Conservation (phyloP, 441 rosid species). For the Adansonia rubrostipa region DNA sequence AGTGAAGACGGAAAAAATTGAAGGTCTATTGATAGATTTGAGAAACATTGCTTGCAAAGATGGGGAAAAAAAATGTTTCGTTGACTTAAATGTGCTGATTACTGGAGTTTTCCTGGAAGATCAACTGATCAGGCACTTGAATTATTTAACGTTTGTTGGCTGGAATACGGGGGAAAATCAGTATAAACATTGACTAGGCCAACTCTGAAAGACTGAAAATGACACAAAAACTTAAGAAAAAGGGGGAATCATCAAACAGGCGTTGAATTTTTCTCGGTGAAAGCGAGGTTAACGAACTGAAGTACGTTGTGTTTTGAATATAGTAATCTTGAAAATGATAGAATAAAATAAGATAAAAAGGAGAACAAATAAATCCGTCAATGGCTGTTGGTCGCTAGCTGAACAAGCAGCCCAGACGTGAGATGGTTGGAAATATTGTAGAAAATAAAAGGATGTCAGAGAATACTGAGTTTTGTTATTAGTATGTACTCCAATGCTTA, state of each 20-base stretch:
- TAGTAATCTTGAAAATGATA: slow-evolving; percentile 6
- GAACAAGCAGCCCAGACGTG: not conserved
- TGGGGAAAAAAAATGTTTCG: not conserved
- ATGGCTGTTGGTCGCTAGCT: not conserved
- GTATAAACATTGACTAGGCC: not conserved
- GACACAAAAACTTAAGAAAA: not conserved
- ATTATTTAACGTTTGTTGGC: not conserved
- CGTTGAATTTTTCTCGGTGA: slow-evolving; percentile 5
- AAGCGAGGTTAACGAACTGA: not conserved
- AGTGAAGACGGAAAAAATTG: not conserved
- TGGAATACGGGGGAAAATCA: not conserved
- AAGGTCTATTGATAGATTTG: not conserved
- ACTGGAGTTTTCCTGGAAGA: slow-evolving; percentile 8
- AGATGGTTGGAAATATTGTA: not conserved
- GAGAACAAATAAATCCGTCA: not conserved
- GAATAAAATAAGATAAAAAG: not conserved
- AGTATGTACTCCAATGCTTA: not conserved
- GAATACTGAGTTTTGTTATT: not conserved
- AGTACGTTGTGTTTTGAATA: not conserved
- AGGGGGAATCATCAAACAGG: slow-evolving; percentile 14
- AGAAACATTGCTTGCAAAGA: slow-evolving; percentile 11
- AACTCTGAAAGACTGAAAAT: slow-evolving; percentile 20
- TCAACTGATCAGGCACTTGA: not conserved
- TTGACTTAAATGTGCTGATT: slow-evolving; percentile 11
- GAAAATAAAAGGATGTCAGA: not conserved